Evolutionary conservation across 192 early-diverging fungal genomes (phyloP).

Genomic region (Podila epicladia): DNA sequence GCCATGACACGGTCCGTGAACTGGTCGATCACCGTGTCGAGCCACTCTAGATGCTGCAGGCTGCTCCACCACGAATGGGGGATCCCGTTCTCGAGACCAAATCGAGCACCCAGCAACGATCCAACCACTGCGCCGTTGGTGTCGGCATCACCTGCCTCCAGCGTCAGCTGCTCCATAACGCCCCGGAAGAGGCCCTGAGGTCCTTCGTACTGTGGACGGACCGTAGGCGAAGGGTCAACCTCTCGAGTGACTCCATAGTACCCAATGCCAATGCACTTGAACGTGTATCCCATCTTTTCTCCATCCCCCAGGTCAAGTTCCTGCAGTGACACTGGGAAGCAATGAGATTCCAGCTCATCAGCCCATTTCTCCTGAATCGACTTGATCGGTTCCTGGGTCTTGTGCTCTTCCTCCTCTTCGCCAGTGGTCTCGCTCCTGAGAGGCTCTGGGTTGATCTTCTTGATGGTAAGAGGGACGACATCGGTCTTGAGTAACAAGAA

Average conservation of each 20-base stretch:
- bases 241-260: slow-evolving; percentile 46
- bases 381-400: neutral
- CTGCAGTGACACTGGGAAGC: slow-evolving; percentile 44
- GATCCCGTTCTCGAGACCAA: slow-evolving; percentile 54
- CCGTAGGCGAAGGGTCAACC: slow-evolving; percentile 22
- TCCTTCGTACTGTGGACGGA: slow-evolving; percentile 14
- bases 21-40: slow-evolving; percentile 31
- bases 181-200: slow-evolving; percentile 33
- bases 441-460: neutral
- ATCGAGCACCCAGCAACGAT: slow-evolving; percentile 57
- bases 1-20: slow-evolving; percentile 26
- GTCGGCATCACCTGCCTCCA: slow-evolving; percentile 68
- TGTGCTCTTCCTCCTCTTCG: slow-evolving; percentile 2
- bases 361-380: slow-evolving; percentile 31
- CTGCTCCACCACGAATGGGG: slow-evolving; percentile 58
- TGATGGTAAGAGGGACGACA: slow-evolving; percentile 18
- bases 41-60: slow-evolving; percentile 47
- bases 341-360: slow-evolving; percentile 18
- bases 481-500: slow-evolving; percentile 31
- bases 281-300: slow-evolving; percentile 60
- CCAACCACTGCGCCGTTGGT: slow-evolving; percentile 66
- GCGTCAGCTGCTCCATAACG: slow-evolving; percentile 54
- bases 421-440: slow-evolving; percentile 7
- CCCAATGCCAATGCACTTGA: slow-evolving; percentile 59
- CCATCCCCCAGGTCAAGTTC: slow-evolving; percentile 52